phyloP scores from a whole-genome alignment of 169 alveolate genomes.

The Perkinsus olseni region DNA sequence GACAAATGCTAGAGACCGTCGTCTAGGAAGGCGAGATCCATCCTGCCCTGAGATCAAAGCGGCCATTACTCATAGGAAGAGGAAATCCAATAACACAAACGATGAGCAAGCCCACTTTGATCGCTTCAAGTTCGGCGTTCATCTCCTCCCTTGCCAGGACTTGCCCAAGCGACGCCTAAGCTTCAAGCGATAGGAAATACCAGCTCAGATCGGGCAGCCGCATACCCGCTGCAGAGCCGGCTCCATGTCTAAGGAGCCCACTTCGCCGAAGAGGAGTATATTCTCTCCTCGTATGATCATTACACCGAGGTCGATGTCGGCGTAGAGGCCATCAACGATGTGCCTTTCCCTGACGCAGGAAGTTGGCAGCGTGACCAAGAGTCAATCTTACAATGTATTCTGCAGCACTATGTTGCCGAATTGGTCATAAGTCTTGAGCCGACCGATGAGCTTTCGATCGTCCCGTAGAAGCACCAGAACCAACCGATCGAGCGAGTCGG shows the following conservation, averaged over 20 bases:
- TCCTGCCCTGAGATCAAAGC: background rate
- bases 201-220: background rate
- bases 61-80: background rate
- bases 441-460: slow-evolving; percentile 32
- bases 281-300: slow-evolving; percentile 40
- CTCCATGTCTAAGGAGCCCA: slow-evolving; percentile 19
- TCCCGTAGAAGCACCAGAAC: slow-evolving; percentile 35
- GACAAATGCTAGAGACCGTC: background rate
- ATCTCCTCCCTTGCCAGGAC: slow-evolving; percentile 25
- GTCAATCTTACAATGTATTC: background rate
- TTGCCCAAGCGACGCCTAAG: slow-evolving; percentile 23
- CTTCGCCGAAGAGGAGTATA: slow-evolving; percentile 35
- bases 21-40: background rate
- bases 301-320: slow-evolving; percentile 25
- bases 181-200: background rate
- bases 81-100: background rate
- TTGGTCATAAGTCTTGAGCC: slow-evolving; percentile 33
- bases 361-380: background rate
- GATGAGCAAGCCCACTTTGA: background rate
- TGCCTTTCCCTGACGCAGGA: slow-evolving; percentile 7
- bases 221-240: background rate
- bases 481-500: slow-evolving; percentile 33
- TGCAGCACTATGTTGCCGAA: slow-evolving; percentile 38
- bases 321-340: slow-evolving; percentile 18
- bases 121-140: background rate